These are phyloP conservation scores for Pseudogymnoascus sp. DNA, from an alignment of 2,329 filamentous ascomycete genomes.

Conservation along the genomic window DNA sequence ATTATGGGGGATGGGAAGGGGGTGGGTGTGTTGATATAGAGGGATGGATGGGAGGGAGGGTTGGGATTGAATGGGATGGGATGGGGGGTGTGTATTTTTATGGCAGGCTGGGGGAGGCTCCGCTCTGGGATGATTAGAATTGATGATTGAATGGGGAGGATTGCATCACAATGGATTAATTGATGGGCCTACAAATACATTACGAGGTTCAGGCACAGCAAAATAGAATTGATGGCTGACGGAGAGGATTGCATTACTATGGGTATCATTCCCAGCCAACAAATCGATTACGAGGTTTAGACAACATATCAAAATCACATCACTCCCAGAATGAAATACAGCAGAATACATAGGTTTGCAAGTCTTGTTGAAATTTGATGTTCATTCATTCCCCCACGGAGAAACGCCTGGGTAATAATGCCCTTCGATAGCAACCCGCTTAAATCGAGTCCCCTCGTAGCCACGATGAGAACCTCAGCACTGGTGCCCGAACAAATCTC, in stretches of 20 bases:
- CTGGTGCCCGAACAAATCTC: slow-evolving; percentile 9
- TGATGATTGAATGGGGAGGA: not conserved
- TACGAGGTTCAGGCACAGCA: not conserved
- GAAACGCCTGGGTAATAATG: slow-evolving; percentile 6
- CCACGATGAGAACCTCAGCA: not conserved
- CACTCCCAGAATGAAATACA: not conserved
- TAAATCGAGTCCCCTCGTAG: not conserved
- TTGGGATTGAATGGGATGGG: not conserved
- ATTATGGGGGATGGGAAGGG: not conserved
- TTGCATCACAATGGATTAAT: not conserved
- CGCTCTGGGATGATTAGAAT: not conserved
- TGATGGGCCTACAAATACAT: not conserved
- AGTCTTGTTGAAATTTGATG: slow-evolving; percentile 5
- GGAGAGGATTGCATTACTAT: not conserved
- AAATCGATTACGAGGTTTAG: not conserved
- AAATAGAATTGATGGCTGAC: not conserved
- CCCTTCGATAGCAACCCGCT: slow-evolving; percentile 3
- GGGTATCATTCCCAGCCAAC: not conserved
- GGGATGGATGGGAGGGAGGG: not conserved
- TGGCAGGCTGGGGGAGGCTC: not conserved
- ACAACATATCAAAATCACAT: not conserved
- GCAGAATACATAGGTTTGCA: not conserved
- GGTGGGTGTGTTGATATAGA: not conserved
- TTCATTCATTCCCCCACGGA: slow-evolving; percentile 3
- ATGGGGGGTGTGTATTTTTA: slow-evolving; percentile 8